Base-by-base conservation (phyloP, 768 basidiomycete genomes). In the Boletus rubropictus region DNA sequence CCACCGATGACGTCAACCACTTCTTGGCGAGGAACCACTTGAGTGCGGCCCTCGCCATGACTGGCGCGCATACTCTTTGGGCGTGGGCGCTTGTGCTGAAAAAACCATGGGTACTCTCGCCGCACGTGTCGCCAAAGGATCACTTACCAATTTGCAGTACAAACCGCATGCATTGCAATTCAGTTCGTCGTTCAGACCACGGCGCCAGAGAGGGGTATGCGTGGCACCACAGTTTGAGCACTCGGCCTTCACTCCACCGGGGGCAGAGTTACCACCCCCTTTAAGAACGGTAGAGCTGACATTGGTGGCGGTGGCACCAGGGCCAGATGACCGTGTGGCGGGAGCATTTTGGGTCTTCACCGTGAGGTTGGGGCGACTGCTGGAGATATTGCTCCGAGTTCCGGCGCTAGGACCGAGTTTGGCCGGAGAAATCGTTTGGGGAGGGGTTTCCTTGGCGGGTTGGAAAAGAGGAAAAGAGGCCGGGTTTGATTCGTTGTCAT, bases 101-200 rank as follows among this genome's bases (percentile, higher is more conserved):
- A 41, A 15, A 15, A 32, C 0, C 4, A 20, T 55, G 15, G 55
- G 48, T 38, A 29, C 21, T 31, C 7, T 5, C 14, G 15, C 7
- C 10, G 1, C 7, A 27, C 2, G 15, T 14, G n/a, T 8, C 9
- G 7, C 24, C 28, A 22, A 35, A 29, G 18, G 17, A 37, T 9
- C 31, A 76, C 81, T 42, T 59, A 86, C 89, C 67, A 89, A 62
- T 61, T 91, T 91, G 65, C 87, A 92, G 61, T 92, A 92, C 34
- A 91, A 68, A 4, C 89, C 89, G 53, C 89, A 91, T 0, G 89
- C 89, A 56, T 92, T 91, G 61, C 89, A 91, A 56, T 92, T 92
- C 48, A 92, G 65, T 68, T 92, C 89, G 53, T 92, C 89, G 52
- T 90, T 91, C 55, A 92, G 65, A 0, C 89, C 89, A 2, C 89